phyloP scores from a whole-genome alignment of 352 stramenopile genomes.

The Pythium catenulatum region DNA sequence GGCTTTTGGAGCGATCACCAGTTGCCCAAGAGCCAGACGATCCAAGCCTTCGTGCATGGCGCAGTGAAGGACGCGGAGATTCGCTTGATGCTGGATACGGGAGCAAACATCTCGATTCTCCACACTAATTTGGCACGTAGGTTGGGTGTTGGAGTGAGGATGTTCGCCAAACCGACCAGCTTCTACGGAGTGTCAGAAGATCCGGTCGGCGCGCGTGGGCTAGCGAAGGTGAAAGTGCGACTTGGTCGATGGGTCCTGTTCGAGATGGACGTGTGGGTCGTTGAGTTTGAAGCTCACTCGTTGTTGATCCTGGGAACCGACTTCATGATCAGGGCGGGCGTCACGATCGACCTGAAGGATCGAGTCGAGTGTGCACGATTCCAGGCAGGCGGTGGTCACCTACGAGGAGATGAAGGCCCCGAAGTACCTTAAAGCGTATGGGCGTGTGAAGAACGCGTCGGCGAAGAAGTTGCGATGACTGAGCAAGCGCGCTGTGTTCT shows the following conservation, averaged over 20 bases:
- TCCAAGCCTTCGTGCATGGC: slow-evolving; percentile 34
- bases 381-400: too few species aligned
- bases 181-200: slow-evolving; percentile 41
- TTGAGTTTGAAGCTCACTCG: slow-evolving; percentile 45
- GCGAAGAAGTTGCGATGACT: background rate
- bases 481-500: background rate
- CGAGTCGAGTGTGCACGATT: too few species aligned
- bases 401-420: background rate
- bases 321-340: slow-evolving; percentile 34
- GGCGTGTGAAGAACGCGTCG: background rate
- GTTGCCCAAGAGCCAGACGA: background rate
- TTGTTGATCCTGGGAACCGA: slow-evolving; percentile 48
- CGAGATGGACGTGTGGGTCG: slow-evolving; percentile 50
- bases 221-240: slow-evolving; percentile 21
- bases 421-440: background rate
- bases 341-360: slow-evolving; percentile 4
- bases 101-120: slow-evolving; percentile 35
- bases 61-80: slow-evolving; percentile 10
- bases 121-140: slow-evolving; percentile 44
- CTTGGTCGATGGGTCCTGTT: slow-evolving; percentile 22
- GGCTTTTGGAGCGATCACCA: slow-evolving; percentile 24
- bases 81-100: slow-evolving; percentile 48
- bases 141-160: slow-evolving; percentile 27
- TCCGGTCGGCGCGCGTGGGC: slow-evolving; percentile 8
- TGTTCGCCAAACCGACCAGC: slow-evolving; percentile 19